Conservation (phyloP, 2,329 filamentous ascomycete species). For the Colletotrichum sp. region DNA sequence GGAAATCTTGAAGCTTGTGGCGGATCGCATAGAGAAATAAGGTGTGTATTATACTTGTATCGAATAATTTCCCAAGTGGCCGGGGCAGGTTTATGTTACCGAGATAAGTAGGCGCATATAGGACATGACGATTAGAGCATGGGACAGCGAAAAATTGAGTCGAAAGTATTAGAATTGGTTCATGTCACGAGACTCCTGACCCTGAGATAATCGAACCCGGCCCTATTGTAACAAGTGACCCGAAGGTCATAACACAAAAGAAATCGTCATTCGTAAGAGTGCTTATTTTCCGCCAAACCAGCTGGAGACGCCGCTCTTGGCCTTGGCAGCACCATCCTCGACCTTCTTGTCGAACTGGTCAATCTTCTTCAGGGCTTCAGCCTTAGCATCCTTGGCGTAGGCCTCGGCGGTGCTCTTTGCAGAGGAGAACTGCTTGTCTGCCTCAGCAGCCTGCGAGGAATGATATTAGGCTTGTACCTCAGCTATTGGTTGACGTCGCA, state of each 20-base stretch:
- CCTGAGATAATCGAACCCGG: background rate
- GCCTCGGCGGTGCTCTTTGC: conserved; percentile 66
- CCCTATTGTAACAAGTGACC: background rate
- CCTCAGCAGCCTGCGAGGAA: conserved; percentile 60
- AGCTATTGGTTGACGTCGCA: background rate
- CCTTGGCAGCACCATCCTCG: conserved; percentile 77
- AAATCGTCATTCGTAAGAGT: background rate
- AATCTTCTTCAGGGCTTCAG: conserved; percentile 72
- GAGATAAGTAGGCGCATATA: background rate
- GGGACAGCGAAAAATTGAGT: background rate
- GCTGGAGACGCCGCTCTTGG: conserved; percentile 81
- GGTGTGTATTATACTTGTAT: background rate
- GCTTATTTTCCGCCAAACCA: conserved; percentile 77
- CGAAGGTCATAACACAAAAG: background rate
- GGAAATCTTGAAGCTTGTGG: conserved; percentile 83
- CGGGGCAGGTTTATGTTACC: background rate
- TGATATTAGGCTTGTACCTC: background rate
- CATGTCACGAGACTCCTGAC: background rate
- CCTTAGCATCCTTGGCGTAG: conserved; percentile 67
- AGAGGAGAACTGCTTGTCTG: conserved; percentile 65
- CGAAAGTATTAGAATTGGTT: background rate
- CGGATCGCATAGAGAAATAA: conserved; percentile 46
- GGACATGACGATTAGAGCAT: background rate
- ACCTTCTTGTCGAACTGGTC: conserved; percentile 86
- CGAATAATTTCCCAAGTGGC: background rate